Base-by-base conservation (phyloP, 1,284 basidiomycete species). In the Apiotrichum montevideense region DNA sequence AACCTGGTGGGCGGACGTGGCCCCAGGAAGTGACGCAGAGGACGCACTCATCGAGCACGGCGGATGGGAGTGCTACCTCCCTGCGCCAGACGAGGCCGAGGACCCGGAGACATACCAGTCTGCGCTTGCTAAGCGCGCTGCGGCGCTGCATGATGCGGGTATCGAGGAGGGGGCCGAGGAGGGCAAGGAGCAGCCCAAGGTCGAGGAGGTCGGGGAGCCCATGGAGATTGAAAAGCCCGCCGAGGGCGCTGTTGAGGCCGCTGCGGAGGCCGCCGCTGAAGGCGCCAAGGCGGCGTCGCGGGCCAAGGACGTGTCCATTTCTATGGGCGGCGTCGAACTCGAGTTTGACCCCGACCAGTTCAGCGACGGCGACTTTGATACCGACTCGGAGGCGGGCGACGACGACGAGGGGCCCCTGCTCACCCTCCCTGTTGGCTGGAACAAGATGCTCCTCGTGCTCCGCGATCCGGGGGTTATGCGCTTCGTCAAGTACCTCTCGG, bases 61-160 rank as follows among this genome's bases (percentile, higher is more conserved):
- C 55, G 93, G 92, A 29, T 96, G 93, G 93, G 92, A 96, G 85
- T 95, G 91, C 73, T 97, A 96, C 75, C 90, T 96, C 85, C 87
- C 92, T 3, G 87, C 90, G 35, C 90, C 93, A 60, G 87, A 93
- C 63, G 91, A 90, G 70, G 89, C 89, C 63, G 91, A 94, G 65
- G 92, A 95, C 73, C 94, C 94, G 4, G 91, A 92, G 3, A 88
- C 96, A 14, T 97, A 96, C 75, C 87, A 90, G 45, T 85, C 87
- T 41, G 77, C 78, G 46, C 74, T 73, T 40, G 73, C 71, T 34
- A 74, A 72, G 54, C 67, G 70, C 71, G 73, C 69, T 37, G 58
- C 55, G 55, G 64, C 70, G 35, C 35, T 32, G 11, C 35, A 49
- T 4, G 47, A 49, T 3, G 45, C 21, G 35, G 39, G 10, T 3